Conservation (phyloP, 306 rosid genomes). For the Gleditsia sinensis region DNA sequence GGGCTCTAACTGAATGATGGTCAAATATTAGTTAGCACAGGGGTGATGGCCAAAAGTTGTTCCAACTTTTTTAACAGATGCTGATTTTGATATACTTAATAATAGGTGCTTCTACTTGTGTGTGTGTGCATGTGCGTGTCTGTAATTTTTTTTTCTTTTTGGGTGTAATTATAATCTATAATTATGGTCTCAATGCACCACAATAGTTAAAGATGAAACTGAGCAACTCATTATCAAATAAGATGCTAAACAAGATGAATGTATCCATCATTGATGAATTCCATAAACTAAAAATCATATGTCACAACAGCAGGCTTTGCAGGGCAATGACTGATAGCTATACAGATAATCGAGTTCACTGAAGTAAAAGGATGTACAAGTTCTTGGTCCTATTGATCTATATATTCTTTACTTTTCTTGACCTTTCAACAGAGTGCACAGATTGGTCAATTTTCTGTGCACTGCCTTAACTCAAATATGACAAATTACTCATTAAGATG, state of each 20-base stretch:
- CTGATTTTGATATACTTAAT: too few relatives aligned
- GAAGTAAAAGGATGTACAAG: background rate
- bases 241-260: background rate
- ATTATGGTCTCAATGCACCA: background rate
- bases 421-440: background rate
- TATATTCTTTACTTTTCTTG: background rate
- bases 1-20: too few relatives aligned
- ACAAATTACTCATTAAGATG: background rate
- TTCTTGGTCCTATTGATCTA: background rate
- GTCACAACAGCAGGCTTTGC: background rate
- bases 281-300: background rate
- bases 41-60: too few relatives aligned
- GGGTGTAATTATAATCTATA: too few relatives aligned
- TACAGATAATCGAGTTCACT: background rate
- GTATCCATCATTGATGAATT: background rate
- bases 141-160: too few relatives aligned
- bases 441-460: background rate
- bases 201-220: background rate
- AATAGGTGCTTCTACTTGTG: too few relatives aligned
- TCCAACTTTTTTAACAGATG: too few relatives aligned
- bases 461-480: background rate
- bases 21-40: too few relatives aligned
- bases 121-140: too few relatives aligned
- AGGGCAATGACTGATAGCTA: background rate
- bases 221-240: background rate